phyloP scores from a whole-genome alignment of 1,284 basidiomycete genomes.

The Mrakiaceae sp. region DNA sequence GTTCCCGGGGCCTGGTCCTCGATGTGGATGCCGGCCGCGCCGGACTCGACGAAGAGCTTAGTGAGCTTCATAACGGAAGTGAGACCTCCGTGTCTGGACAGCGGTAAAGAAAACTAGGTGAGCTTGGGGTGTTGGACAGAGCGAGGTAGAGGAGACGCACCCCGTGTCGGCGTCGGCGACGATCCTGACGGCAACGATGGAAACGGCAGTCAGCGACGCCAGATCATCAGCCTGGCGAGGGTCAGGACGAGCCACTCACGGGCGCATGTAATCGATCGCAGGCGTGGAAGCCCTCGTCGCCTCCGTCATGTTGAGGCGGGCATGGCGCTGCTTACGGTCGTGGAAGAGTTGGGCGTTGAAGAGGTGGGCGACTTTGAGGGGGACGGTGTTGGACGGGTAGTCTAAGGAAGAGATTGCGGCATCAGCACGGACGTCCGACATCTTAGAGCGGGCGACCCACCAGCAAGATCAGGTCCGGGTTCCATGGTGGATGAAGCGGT shows the following conservation, averaged over 20 bases:
- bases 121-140: conserved; percentile 2
- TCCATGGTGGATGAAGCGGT: conserved; percentile 91
- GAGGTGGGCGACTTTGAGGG: conserved; percentile 51
- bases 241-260: conserved; percentile 26
- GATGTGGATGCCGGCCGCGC: conserved; percentile 56
- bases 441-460: conserved; percentile 35
- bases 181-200: conserved; percentile 36
- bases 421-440: not conserved
- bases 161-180: conserved; percentile 91
- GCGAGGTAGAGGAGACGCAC: conserved; percentile 39
- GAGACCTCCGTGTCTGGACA: conserved; percentile 66
- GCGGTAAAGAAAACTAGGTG: conserved; percentile 1
- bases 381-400: conserved; percentile 52
- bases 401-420: conserved; percentile 28
- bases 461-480: conserved; percentile 91
- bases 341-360: conserved; percentile 54
- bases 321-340: conserved; percentile 44
- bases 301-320: conserved; percentile 51
- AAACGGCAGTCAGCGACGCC: too few species aligned
- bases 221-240: too few species aligned
- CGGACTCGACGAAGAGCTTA: conserved; percentile 68
- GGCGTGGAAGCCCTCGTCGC: conserved; percentile 43
- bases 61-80: conserved; percentile 92
- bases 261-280: conserved; percentile 71
- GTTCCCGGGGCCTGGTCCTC: conserved; percentile 68